These are phyloP conservation scores for Xylaria sp. DNA, from an alignment of 495 filamentous ascomycete species.

Conservation along the genomic window DNA sequence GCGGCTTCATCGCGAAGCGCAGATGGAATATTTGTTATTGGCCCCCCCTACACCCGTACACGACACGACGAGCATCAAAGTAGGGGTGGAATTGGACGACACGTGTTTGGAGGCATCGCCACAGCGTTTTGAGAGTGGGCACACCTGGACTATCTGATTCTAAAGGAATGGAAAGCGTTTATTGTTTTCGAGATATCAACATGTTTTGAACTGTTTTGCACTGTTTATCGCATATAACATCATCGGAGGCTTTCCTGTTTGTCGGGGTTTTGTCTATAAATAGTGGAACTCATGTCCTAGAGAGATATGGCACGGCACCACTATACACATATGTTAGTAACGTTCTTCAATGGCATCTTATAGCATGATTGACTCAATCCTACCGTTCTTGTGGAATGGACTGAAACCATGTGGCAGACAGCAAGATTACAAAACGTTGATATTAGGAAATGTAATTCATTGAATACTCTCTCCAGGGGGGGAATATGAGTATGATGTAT, in stretches of 20 bases:
- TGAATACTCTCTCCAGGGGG: conserved; percentile 5
- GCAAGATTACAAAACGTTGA: not conserved
- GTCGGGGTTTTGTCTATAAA: not conserved
- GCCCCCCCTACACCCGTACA: not conserved
- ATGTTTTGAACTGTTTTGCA: not conserved
- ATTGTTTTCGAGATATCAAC: not conserved
- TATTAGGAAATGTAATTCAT: conserved; percentile 17
- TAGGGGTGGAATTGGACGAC: not conserved
- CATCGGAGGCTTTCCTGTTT: not conserved
- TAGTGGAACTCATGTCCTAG: conserved; percentile 8
- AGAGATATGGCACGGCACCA: not conserved
- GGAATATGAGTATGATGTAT: conserved; percentile 31
- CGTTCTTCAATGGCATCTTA: not conserved
- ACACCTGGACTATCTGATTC: not conserved
- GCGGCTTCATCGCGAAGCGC: too few species aligned
- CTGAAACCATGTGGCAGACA: not conserved
- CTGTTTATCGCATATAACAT: not conserved
- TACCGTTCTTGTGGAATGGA: not conserved
- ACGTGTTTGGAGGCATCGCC: not conserved
- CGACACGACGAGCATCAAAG: not conserved
- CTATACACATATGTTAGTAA: not conserved
- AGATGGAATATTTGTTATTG: too few species aligned
- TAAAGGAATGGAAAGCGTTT: not conserved
- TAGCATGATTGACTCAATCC: not conserved
- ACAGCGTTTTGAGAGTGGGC: not conserved